Percentiles rank a stretch among this genome's conserved stretches.
Evolutionary conservation across 768 basidiomycete genomes (phyloP).

Genomic region (Leccinum subgranulosum): DNA sequence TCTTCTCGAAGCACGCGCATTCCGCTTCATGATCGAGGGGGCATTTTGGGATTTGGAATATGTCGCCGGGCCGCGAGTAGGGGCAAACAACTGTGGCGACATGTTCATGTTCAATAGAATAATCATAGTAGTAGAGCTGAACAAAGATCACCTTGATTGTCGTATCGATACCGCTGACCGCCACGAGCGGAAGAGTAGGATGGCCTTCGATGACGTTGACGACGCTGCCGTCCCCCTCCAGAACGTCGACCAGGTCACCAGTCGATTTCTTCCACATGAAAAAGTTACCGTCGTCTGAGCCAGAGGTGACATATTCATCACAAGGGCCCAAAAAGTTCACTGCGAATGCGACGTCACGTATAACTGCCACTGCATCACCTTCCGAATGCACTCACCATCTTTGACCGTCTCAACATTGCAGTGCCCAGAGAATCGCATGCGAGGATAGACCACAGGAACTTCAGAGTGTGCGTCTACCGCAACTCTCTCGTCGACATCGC

Average conservation of each 20-base stretch:
- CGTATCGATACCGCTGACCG: slow-evolving; percentile 82
- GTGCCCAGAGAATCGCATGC: slow-evolving; percentile 60
- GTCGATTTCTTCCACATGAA: slow-evolving; percentile 81
- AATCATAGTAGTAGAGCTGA: not conserved
- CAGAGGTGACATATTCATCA: slow-evolving; percentile 77
- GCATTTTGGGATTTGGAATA: slow-evolving; percentile 57
- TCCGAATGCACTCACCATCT: slow-evolving; percentile 55
- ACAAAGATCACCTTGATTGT: slow-evolving; percentile 66
- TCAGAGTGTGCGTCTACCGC: slow-evolving; percentile 23
- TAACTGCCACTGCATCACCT: not conserved
- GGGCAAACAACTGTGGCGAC: slow-evolving; percentile 58
- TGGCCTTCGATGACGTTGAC: slow-evolving; percentile 89
- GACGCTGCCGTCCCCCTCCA: slow-evolving; percentile 77
- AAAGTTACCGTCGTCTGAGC: slow-evolving; percentile 84
- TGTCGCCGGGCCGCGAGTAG: slow-evolving; percentile 41
- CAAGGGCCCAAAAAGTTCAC: slow-evolving; percentile 81
- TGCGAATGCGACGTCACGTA: slow-evolving; percentile 25
- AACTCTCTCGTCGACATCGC: slow-evolving; percentile 32
- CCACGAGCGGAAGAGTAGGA: slow-evolving; percentile 73
- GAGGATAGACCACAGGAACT: slow-evolving; percentile 61
- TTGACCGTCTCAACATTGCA: slow-evolving; percentile 84
- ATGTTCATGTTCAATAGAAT: not conserved
- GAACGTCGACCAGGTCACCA: slow-evolving; percentile 65
- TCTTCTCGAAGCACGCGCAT: slow-evolving; percentile 37
- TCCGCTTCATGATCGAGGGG: slow-evolving; percentile 53